These are phyloP conservation scores for Dovyalis caffra DNA, from an alignment of 345 rosid genomes.

Conservation along the genomic window DNA sequence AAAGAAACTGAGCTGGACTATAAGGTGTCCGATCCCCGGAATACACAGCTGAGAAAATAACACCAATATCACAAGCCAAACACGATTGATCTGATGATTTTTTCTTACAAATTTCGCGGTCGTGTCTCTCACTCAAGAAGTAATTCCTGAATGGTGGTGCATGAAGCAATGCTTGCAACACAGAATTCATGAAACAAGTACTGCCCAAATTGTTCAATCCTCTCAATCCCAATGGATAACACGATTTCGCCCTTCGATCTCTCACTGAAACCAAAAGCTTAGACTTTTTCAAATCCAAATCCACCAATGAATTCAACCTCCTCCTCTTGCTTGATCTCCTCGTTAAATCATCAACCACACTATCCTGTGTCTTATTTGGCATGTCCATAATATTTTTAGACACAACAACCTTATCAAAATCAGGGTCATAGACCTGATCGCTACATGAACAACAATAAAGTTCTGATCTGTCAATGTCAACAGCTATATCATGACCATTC, in stretches of 20 bases:
- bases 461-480: slow-evolving; percentile 32
- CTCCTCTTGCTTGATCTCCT: slow-evolving; percentile 33
- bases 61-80: slow-evolving; percentile 26
- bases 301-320: slow-evolving; percentile 34
- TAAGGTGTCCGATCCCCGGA: slow-evolving; percentile 33
- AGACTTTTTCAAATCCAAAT: slow-evolving; percentile 50
- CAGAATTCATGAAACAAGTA: slow-evolving; percentile 36
- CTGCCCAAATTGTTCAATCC: slow-evolving; percentile 34
- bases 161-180: slow-evolving; percentile 33
- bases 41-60: slow-evolving; percentile 21
- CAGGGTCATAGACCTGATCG: slow-evolving; percentile 35
- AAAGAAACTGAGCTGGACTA: slow-evolving; percentile 32
- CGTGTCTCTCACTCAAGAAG: slow-evolving; percentile 28
- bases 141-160: slow-evolving; percentile 31
- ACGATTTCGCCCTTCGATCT: slow-evolving; percentile 29
- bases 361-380: slow-evolving; percentile 11
- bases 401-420: slow-evolving; percentile 31
- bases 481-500: slow-evolving; percentile 24
- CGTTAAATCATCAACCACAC: slow-evolving; percentile 9
- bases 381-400: slow-evolving; percentile 18
- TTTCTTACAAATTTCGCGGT: slow-evolving; percentile 22
- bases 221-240: slow-evolving; percentile 32
- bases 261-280: slow-evolving; percentile 28
- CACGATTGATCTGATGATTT: slow-evolving; percentile 24
- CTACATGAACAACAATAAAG: slow-evolving; percentile 28